Evolutionary conservation across 805 yeast genomes (phyloP).

Genomic region (Vanderwaltozyma verrucispora): DNA sequence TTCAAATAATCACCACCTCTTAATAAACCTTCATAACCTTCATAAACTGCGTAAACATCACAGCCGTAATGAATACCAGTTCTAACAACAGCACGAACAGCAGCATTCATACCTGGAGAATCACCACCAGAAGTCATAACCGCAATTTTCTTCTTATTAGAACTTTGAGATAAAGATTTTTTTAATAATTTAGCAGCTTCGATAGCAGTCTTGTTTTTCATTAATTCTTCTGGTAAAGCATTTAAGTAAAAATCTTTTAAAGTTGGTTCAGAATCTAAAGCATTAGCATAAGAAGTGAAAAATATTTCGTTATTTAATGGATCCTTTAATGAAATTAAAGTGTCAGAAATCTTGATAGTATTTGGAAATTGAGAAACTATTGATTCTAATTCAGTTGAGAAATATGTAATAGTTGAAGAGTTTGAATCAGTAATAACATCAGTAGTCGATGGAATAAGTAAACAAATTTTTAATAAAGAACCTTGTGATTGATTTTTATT

Average conservation of each 20-base stretch:
- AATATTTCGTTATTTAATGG: constrained; percentile 58
- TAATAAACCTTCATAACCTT: constrained; percentile 92
- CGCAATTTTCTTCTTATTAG: constrained; percentile 45
- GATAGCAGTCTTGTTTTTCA: constrained; percentile 5
- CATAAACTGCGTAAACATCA: constrained; percentile 83
- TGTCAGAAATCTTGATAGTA: constrained; percentile 14
- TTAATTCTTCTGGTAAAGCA: constrained; percentile 5
- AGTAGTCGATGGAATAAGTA: constrained; percentile 29
- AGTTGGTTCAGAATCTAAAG: constrained; percentile 26
- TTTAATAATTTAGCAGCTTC: constrained; percentile 14
- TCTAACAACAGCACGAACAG: constrained; percentile 90
- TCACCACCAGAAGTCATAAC: constrained; percentile 99
- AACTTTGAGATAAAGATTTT: constrained; percentile 9
- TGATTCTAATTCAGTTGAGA: constrained; percentile 31
- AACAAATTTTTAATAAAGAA: constrained; percentile 38
- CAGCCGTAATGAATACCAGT: constrained; percentile 82
- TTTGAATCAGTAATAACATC: constrained; percentile 6
- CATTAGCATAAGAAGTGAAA: constrained; percentile 39
- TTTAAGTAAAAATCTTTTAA: constrained; percentile 16
- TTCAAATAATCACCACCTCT: constrained; percentile 71
- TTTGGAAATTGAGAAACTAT: constrained; percentile 16
- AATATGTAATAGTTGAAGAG: constrained; percentile 27
- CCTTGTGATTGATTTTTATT: constrained; percentile 35
- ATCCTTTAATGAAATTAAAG: constrained; percentile 33
- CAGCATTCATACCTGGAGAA: constrained; percentile 97